Evolutionary conservation across 2,329 filamentous ascomycete species (phyloP).

Genomic region (Cladophialophora yegresii): DNA sequence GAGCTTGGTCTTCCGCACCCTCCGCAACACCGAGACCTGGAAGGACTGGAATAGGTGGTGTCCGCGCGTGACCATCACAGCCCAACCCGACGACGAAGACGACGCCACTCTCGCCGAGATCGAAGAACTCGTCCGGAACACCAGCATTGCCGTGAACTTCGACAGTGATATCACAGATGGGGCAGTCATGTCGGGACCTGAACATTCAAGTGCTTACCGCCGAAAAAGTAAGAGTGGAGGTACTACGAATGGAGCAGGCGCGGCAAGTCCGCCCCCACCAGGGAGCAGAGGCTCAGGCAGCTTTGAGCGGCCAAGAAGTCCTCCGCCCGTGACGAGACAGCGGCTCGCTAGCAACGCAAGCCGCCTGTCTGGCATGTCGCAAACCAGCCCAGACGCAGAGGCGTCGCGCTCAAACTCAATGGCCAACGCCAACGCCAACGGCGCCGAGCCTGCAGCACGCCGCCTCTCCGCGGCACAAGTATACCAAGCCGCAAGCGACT

Average conservation of each 20-base stretch:
- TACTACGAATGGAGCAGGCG: not conserved
- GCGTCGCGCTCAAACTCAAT: slow-evolving; percentile 20
- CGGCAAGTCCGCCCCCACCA: not conserved
- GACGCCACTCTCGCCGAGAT: slow-evolving; percentile 31
- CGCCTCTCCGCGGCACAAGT: slow-evolving; percentile 27
- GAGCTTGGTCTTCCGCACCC: slow-evolving; percentile 47
- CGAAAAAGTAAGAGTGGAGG: slow-evolving; percentile 6
- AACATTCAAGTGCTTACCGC: slow-evolving; percentile 1
- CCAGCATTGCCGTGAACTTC: slow-evolving; percentile 34
- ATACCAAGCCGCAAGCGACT: slow-evolving; percentile 31
- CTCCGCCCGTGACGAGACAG: slow-evolving; percentile 27
- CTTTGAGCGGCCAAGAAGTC: slow-evolving; percentile 7
- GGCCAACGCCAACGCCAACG: slow-evolving; percentile 15
- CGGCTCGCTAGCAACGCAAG: slow-evolving; percentile 31
- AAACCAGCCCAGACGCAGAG: slow-evolving; percentile 12
- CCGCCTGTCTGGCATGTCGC: slow-evolving; percentile 23
- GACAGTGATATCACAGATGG: slow-evolving; percentile 35
- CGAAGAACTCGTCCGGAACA: slow-evolving; percentile 36
- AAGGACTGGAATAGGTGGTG: slow-evolving; percentile 53
- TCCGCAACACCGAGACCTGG: slow-evolving; percentile 51
- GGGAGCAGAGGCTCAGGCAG: not conserved
- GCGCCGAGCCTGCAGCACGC: slow-evolving; percentile 7
- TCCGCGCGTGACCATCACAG: slow-evolving; percentile 49
- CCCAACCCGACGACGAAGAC: slow-evolving; percentile 40
- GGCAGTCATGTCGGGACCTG: slow-evolving; percentile 9